These are phyloP conservation scores for Pichia sp. DNA, from an alignment of 1,139 yeast species.

Conservation along the genomic window DNA sequence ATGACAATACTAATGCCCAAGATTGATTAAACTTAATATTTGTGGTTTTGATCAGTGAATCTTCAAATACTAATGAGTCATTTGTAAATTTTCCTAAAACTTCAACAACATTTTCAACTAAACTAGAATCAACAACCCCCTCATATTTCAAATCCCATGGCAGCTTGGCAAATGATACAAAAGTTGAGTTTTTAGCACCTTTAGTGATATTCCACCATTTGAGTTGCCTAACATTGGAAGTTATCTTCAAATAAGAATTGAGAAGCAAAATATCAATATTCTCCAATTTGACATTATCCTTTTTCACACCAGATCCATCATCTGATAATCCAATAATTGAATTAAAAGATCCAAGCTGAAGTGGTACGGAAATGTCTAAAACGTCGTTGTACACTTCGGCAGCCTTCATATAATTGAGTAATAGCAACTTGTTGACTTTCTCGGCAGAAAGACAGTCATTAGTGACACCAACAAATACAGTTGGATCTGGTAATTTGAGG, in stretches of 20 bases:
- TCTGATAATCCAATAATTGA: slow-evolving; percentile 9
- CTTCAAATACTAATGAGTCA: slow-evolving; percentile 20
- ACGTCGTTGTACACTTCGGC: slow-evolving; percentile 18
- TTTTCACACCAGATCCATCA: not conserved
- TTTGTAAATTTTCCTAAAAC: slow-evolving; percentile 22
- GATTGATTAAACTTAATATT: slow-evolving; percentile 20
- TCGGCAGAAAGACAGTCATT: slow-evolving; percentile 30
- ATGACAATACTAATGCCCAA: slow-evolving; percentile 23
- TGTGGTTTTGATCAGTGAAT: slow-evolving; percentile 11
- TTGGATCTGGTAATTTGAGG: slow-evolving; percentile 43
- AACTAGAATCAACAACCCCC: slow-evolving; percentile 13
- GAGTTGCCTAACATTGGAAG: slow-evolving; percentile 14
- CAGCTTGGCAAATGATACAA: slow-evolving; percentile 23
- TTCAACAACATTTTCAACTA: slow-evolving; percentile 17
- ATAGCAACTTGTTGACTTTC: slow-evolving; percentile 32
- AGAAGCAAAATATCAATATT: slow-evolving; percentile 49
- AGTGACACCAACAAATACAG: slow-evolving; percentile 32
- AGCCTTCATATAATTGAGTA: slow-evolving; percentile 25
- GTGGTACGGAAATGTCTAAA: slow-evolving; percentile 15
- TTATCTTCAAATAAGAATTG: slow-evolving; percentile 35
- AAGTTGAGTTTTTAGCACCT: slow-evolving; percentile 21
- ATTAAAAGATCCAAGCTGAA: slow-evolving; percentile 18
- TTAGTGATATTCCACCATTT: slow-evolving; percentile 27
- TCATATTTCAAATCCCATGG: slow-evolving; percentile 21
- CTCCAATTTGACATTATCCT: slow-evolving; percentile 27